Evolutionary conservation across 1,139 yeast species (phyloP).

Genomic region (Pichia sp.): DNA sequence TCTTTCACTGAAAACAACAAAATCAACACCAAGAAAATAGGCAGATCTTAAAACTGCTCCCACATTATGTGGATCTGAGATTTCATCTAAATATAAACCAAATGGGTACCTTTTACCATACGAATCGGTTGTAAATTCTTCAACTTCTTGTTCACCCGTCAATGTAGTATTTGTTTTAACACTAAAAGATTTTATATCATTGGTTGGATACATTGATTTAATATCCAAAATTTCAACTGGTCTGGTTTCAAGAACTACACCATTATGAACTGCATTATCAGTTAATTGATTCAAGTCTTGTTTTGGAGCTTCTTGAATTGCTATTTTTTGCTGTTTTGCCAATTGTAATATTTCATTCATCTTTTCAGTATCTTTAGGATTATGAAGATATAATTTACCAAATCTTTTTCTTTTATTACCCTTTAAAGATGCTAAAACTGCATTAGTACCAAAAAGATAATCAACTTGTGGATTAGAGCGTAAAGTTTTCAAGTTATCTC

Average conservation of each 20-base stretch:
- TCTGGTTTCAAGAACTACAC: conserved; percentile 64
- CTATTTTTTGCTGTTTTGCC: conserved; percentile 34
- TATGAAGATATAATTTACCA: conserved; percentile 45
- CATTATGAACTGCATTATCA: conserved; percentile 74
- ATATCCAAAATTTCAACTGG: conserved; percentile 46
- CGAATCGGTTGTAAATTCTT: conserved; percentile 1
- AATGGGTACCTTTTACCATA: conserved; percentile 43
- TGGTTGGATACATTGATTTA: conserved; percentile 30
- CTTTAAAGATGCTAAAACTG: conserved; percentile 64
- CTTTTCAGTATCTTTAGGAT: conserved; percentile 31
- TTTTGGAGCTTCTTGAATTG: conserved; percentile 33
- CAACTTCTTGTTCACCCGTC: background rate
- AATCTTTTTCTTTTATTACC: conserved; percentile 49
- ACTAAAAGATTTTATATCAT: conserved; percentile 31
- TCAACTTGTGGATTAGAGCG: conserved; percentile 48
- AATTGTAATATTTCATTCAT: conserved; percentile 35
- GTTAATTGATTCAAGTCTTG: conserved; percentile 57
- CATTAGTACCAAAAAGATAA: conserved; percentile 68
- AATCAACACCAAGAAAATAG: conserved; percentile 78
- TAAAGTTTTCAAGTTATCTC: conserved; percentile 5
- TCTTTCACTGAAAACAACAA: conserved; percentile 61
- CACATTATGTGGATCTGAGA: conserved; percentile 84
- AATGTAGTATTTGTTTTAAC: conserved; percentile 21
- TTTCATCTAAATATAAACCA: conserved; percentile 72
- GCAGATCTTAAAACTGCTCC: conserved; percentile 86